phyloP scores from a whole-genome alignment of 2,329 filamentous ascomycete species.

The Trichoderma lentiforme region DNA sequence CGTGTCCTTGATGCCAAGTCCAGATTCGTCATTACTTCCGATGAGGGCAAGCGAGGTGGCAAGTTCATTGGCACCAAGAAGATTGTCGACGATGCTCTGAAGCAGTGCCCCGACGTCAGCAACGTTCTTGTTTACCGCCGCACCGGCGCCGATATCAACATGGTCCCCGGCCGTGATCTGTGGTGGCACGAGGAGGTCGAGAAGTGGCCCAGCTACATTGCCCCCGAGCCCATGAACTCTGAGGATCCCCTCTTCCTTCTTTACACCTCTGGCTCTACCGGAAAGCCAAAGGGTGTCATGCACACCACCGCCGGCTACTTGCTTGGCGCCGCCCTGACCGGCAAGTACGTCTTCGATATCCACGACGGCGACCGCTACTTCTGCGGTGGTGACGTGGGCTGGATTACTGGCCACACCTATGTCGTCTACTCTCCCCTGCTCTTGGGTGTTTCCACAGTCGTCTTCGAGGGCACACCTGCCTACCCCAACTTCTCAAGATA shows the following conservation, averaged over 20 bases:
- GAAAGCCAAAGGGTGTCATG: slow-evolving; percentile 98
- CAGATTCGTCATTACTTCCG: slow-evolving; percentile 92
- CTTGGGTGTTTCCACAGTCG: slow-evolving; percentile 88
- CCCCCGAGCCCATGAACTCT: slow-evolving; percentile 83
- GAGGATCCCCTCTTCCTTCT: slow-evolving; percentile 97
- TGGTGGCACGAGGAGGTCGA: slow-evolving; percentile 99
- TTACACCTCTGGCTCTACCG: slow-evolving; percentile 96
- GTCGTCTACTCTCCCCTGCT: slow-evolving; percentile 95
- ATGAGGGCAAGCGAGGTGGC: slow-evolving; percentile 96
- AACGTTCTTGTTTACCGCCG: slow-evolving; percentile 91
- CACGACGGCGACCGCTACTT: slow-evolving; percentile 93
- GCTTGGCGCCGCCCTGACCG: slow-evolving; percentile 86
- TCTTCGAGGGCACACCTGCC: slow-evolving; percentile 96
- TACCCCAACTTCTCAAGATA: slow-evolving; percentile 98
- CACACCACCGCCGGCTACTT: slow-evolving; percentile 95
- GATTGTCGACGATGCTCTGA: slow-evolving; percentile 96
- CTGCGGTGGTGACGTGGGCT: slow-evolving; percentile 96
- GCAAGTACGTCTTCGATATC: slow-evolving; percentile 98
- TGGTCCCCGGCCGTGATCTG: slow-evolving; percentile 81
- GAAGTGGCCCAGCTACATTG: slow-evolving; percentile 91
- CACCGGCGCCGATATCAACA: slow-evolving; percentile 88
- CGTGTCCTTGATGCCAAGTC: slow-evolving; percentile 87
- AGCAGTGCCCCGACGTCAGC: slow-evolving; percentile 86
- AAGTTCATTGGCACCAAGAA: slow-evolving; percentile 98
- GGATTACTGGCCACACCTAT: slow-evolving; percentile 99